Base-by-base conservation (phyloP, 2,329 filamentous ascomycete species). In the Cryphonectria parasitica region DNA sequence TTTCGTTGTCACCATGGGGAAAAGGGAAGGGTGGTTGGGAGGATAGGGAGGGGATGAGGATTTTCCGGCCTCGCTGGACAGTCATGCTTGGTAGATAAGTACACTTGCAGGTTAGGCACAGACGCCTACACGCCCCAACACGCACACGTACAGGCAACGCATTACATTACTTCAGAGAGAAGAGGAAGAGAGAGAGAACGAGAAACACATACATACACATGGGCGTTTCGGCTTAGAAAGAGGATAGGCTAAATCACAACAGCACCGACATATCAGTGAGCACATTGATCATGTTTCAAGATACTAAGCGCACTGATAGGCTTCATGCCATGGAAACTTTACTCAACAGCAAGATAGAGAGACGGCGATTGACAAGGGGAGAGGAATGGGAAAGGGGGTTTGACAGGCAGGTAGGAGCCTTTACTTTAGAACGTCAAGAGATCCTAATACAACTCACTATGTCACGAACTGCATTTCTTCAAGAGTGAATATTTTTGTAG, bases 221-320 rank as follows among this genome's bases (percentile, higher is more conserved):
- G 49, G 67, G 67, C 61, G 67, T 58, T 65, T 36, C 45, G 67
- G 49, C 54, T 69, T 49, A 49, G 45, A 49, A 49, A 69, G 49
- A 69, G 43, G 54, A 31, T 58, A 58, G 54, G 54, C 13, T 58
- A 19, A 28, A 19, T 58, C 11, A 31, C 28, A 58, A 31, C 54
- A 58, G 8, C 25, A 54, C 19, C 22, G 19, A 49, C 45, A 49
- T 19, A 58, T n/a, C 10, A 54, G n/a, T n/a, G 49, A 54, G 49
- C 8, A 25, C 49, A 25, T 54, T 54, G 10, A n/a, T 11, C 22
- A n/a, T 43, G 41, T 54, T 25, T n/a, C 49, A 54, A 25, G 8
- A 54, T 25, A 25, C 8, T 54, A n/a, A 25, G 22, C 49, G n/a
- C 22, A 25, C 22, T 25, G 49, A n/a, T n/a, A 22, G 22, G 49